Evolutionary conservation across 2,329 filamentous ascomycete genomes (phyloP), one percentile per base, ranked within the genome.

Genomic region (Apiospora phragmitis): DNA sequence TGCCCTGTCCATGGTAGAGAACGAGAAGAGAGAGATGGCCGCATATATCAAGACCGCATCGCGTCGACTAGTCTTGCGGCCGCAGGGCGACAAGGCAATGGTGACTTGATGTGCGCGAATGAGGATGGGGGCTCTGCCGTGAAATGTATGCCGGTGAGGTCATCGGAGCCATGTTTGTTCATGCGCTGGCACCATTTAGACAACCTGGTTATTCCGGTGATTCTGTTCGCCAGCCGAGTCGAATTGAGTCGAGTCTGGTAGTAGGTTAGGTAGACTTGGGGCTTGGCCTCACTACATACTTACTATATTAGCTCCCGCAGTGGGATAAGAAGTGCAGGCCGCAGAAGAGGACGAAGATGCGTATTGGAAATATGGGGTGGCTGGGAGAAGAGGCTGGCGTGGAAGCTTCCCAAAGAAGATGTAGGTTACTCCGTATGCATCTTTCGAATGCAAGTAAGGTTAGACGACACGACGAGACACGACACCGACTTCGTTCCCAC

Each of bases 21-120:
- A 38, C 32, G 32, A n/a, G 65, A n/a, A 47, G 65, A 47, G 26
- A 62, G 42, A 35, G 35, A 29, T n/a, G 65, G 65, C 65, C 65
- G 65, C 65, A 67, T 67, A 67, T 35, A 45, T 35, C 65, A 24
- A 47, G 65, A 21, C 65, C 65, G 42, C 32, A 38, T 62, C 55
- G 32, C 32, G 55, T 62, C 18, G 55, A 38, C 55, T 62, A 62
- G 55, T 38, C 18, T 8, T 21, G 29, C 55, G 29, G 55, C 55
- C 55, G 55, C 32, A 62, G 55, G 32, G 32, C 55, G 55, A 62
- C 2, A 38, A 38, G 55, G 29, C 18, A 38, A n/a, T 11, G 55
- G 9, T n/a, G 55, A 38, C 32, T 62, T 62, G 32, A n/a, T 4
- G 32, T 62, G 55, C 55, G 32, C 55, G 55, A 62, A 62, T 62